Percentiles rank a stretch among this genome's conserved stretches.
Evolutionary conservation across 1,284 basidiomycete species (phyloP).

Genomic region (Trichosporon faecale): DNA sequence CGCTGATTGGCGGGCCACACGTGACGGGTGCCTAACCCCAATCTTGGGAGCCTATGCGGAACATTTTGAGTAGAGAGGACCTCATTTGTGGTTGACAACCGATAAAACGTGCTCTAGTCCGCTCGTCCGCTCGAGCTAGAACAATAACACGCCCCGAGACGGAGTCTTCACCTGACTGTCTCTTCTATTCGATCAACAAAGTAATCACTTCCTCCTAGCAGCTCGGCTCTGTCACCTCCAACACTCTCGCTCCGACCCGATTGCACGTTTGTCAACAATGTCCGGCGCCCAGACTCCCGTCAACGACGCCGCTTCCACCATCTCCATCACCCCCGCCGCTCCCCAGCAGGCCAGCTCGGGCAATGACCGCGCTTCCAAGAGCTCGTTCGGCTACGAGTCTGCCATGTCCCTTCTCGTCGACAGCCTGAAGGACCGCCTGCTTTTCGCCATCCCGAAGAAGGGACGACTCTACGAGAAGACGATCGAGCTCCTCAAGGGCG

Average conservation of each 20-base stretch:
- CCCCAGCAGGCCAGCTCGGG: conserved; percentile 13
- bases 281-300: conserved; percentile 23
- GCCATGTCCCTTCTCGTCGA: conserved; percentile 57
- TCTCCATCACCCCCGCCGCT: conserved; percentile 16
- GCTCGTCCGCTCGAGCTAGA: neutral
- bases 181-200: neutral
- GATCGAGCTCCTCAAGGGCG: conserved; percentile 76
- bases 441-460: conserved; percentile 98
- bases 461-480: conserved; percentile 93
- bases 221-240: neutral
- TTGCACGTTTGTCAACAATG: conserved; percentile 10
- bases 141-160: neutral
- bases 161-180: neutral
- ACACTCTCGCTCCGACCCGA: neutral
- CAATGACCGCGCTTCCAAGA: conserved; percentile 30
- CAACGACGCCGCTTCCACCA: conserved; percentile 20
- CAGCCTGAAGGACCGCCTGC: conserved; percentile 65
- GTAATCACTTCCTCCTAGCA: neutral
- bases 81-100: neutral
- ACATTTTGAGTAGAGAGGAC: conserved; percentile 3
- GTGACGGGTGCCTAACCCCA: conserved; percentile 7
- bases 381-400: conserved; percentile 46
- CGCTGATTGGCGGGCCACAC: neutral
- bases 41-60: conserved; percentile 6
- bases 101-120: conserved; percentile 7